Evolutionary conservation across 2,329 filamentous ascomycete genomes (phyloP), one percentile per base, ranked within the genome.

Genomic region (Trichoderma sp.): DNA sequence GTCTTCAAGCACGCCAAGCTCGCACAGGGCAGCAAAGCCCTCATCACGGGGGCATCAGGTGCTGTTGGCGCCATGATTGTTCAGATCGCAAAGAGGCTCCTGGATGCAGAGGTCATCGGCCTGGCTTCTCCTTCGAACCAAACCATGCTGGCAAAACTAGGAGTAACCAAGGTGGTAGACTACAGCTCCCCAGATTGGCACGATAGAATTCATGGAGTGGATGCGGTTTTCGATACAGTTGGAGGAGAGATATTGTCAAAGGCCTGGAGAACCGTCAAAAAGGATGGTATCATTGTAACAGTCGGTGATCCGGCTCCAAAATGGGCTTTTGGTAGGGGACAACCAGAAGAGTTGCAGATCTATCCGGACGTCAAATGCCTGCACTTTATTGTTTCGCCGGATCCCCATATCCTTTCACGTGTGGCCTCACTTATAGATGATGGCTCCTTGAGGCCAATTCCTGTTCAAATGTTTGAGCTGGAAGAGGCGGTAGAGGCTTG

Each of bases 251-350:
- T 19, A 5, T 57, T 57, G n/a, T 1, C 24, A n/a, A 57, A 30
- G 3, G 30, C 41, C 14, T 57, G 55, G 55, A 45, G 5, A 14
- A 30, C 17, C 15, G 21, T 57, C 21, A 57, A 57, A 3, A 30
- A 17, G 17, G 64, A 69, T n/a, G 77, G 76, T 0, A 63, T 64
- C 0, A 72, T 78, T 7, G 69, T 78, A 0, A 78, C 77, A 0
- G 71, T 79, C 0, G 75, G 69, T 3, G 77, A 77, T 55, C 76
- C 76, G 14, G 68, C 75, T 0, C 75, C 76, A 0, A 14, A 60
- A 0, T 77, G 76, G 76, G 75, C 75, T 0, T 74, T 73, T 26
- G 68, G 64, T 0, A 51, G 45, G 45, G 67, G 43, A 5, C 34
- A 67, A 15, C 70, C 73, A 0, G 52, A 64, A 0, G 72, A 76